Evolutionary conservation across 2,329 filamentous ascomycete species (phyloP), one percentile per base, ranked within the genome.

Genomic region (Rhinocladiella mackenziei): DNA sequence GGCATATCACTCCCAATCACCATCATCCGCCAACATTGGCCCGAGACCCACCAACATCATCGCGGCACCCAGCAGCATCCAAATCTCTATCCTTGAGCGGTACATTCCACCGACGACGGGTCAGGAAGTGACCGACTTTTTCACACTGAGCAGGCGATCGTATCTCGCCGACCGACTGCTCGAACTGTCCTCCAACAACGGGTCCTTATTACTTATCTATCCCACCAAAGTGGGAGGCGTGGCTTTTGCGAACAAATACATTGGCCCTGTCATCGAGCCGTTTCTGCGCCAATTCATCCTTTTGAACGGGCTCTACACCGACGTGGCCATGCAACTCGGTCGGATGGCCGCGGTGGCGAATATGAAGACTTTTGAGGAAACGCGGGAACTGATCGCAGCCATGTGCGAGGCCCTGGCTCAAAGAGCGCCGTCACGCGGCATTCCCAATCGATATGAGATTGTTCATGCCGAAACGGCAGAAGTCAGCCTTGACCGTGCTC

Each of bases 41-140:
- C 51, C 63, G n/a, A 68, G 73, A 31, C 74, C 71, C 9, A 77
- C 77, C 8, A 67, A 72, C 43, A 77, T 77, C 2, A 71, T 81
- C 31, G 78, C 81, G 1, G 74, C 77, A 4, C 79, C 78, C 0
- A 72, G 71, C 13, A 78, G 74, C 37, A 76, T 82, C 49, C 72
- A 81, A 42, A 65, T 82, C 29, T 76, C 78, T 2, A 68, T 82
- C 9, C 69, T 83, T 3, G 80, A 83, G 62, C 74, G 80, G 26
- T 83, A 80, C 59, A 77, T 83, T n/a, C 80, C 80, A 13, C 79
- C 80, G 2, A 72, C 77, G 0, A 78, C 73, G 15, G 58, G 65
- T 1, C 71, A 76, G 53, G 80, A 83, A 57, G 80, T 79, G 47
- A 62, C 67, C 22, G 73, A 79, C 51, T 72, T 83, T 56, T 82